Evolutionary conservation across 352 stramenopile genomes (phyloP).

Genomic region (Aphanomyces astaci): DNA sequence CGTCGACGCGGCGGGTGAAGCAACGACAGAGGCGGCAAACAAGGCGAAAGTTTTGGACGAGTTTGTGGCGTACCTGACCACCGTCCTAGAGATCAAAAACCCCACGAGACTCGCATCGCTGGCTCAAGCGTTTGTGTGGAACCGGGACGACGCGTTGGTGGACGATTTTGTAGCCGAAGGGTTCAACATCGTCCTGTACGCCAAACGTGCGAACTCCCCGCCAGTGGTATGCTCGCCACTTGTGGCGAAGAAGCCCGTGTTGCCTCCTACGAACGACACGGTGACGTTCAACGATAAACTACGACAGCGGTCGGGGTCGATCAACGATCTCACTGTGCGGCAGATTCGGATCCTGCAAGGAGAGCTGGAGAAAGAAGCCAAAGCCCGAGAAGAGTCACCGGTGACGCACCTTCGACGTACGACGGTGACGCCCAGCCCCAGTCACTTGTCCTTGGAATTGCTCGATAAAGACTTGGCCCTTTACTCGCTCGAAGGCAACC

Average conservation of each 20-base stretch:
- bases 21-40: too few species aligned
- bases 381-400: background rate
- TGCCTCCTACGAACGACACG: background rate
- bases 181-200: background rate
- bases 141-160: background rate
- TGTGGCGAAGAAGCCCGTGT: background rate
- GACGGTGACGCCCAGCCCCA: background rate
- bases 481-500: background rate
- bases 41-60: background rate
- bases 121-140: background rate
- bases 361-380: background rate
- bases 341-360: background rate
- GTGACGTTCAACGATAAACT: too few species aligned
- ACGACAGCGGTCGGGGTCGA: background rate
- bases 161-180: background rate
- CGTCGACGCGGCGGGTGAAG: too few species aligned
- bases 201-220: background rate
- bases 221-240: background rate
- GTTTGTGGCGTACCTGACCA: background rate
- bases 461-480: too few species aligned
- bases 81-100: background rate
- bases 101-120: background rate
- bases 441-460: background rate
- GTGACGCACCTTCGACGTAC: background rate
- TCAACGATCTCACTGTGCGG: background rate